Conservation (phyloP, 371 early-diverging fungal species). For the Apophysomyces variabilis region DNA sequence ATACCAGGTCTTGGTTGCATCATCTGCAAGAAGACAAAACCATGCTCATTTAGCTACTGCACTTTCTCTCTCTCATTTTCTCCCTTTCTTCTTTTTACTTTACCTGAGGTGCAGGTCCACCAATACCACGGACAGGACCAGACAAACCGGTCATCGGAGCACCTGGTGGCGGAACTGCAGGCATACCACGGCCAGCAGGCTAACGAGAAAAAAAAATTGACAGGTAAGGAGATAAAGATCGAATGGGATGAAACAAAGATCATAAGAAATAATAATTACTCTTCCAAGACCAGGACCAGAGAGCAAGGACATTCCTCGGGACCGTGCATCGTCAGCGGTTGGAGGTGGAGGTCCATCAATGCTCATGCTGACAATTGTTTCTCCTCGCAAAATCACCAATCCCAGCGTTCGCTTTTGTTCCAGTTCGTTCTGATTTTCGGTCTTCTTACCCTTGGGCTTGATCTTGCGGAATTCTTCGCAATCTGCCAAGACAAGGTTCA, state of each 20-base stretch:
- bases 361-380: constrained; percentile 89
- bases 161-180: constrained; percentile 71
- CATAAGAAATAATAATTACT: constrained; percentile 29
- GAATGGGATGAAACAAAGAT: constrained; percentile 8
- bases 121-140: constrained; percentile 91
- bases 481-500: constrained; percentile 97
- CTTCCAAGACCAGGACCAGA: constrained; percentile 78
- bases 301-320: constrained; percentile 53
- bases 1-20: constrained; percentile 72
- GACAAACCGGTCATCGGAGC: constrained; percentile 70
- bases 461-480: constrained; percentile 96
- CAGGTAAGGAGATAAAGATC: not conserved
- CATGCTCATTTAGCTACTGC: not conserved
- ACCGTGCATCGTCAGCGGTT: constrained; percentile 60
- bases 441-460: constrained; percentile 65
- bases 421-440: constrained; percentile 50
- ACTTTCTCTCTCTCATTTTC: not conserved
- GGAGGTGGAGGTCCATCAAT: constrained; percentile 94
- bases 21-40: constrained; percentile 39
- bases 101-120: constrained; percentile 86
- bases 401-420: constrained; percentile 91
- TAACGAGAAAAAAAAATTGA: constrained; percentile 27
- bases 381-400: constrained; percentile 94
- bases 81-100: constrained; percentile 19
- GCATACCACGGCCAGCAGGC: constrained; percentile 93